A percentile compares a stretch with the other conserved stretches of the same genome.
These are phyloP conservation scores for Sinapis alba DNA, from an alignment of 441 rosid species.

Conservation along the genomic window DNA sequence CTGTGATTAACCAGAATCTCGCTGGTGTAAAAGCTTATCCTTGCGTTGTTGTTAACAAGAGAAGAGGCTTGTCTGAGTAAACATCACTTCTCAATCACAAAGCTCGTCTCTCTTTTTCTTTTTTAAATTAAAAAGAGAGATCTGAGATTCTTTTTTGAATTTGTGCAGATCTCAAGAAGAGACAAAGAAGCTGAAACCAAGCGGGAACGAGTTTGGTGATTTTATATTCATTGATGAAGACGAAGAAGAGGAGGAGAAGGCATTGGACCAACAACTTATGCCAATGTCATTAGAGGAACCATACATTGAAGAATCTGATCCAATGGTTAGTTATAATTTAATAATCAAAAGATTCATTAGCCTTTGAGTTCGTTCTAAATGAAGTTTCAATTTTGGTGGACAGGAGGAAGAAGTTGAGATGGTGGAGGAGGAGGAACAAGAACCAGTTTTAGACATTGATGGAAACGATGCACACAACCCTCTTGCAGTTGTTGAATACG, in stretches of 20 bases:
- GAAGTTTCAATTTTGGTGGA: neutral
- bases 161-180: neutral
- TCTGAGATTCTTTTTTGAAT: neutral
- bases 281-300: neutral
- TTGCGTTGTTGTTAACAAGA: neutral
- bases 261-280: neutral
- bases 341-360: neutral
- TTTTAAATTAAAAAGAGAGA: neutral
- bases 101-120: neutral
- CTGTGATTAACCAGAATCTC: neutral
- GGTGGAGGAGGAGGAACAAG: neutral
- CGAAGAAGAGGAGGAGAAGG: neutral
- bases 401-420: neutral
- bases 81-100: neutral
- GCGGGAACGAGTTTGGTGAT: neutral
- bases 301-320: neutral
- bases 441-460: neutral
- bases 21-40: neutral
- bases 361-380: neutral
- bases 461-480: neutral
- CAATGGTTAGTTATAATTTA: neutral
- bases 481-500: neutral
- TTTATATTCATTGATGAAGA: neutral
- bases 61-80: conserved; percentile 2
- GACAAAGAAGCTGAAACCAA: neutral